These are phyloP conservation scores for Byssothecium circinans DNA, from an alignment of 2,329 filamentous ascomycete species.

Conservation along the genomic window DNA sequence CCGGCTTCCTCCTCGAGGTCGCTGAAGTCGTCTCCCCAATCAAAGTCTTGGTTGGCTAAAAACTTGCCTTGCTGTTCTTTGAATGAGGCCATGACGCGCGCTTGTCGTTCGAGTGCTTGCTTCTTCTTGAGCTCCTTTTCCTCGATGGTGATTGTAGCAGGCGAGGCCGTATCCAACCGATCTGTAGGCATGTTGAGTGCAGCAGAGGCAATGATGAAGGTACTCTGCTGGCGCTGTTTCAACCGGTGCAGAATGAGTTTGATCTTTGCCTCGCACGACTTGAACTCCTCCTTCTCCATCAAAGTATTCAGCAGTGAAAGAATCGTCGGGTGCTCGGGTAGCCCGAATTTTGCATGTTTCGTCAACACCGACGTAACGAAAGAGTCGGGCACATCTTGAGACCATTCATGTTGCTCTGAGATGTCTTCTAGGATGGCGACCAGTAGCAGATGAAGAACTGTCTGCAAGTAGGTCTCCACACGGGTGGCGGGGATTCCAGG, in stretches of 20 bases:
- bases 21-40: constrained; percentile 82
- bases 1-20: constrained; percentile 69
- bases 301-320: constrained; percentile 57
- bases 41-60: constrained; percentile 81
- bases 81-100: constrained; percentile 95
- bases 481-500: constrained; percentile 78
- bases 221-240: constrained; percentile 75
- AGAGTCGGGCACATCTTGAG: constrained; percentile 56
- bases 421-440: constrained; percentile 84
- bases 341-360: constrained; percentile 55
- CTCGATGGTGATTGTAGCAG: constrained; percentile 63
- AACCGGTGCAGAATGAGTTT: constrained; percentile 79
- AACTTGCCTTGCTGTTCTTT: constrained; percentile 97
- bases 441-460: constrained; percentile 83
- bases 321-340: constrained; percentile 48
- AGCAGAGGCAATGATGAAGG: constrained; percentile 69
- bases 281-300: constrained; percentile 70
- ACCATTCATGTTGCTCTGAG: constrained; percentile 48
- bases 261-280: constrained; percentile 82
- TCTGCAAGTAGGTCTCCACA: constrained; percentile 87
- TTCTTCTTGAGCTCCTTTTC: constrained; percentile 86
- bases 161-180: constrained; percentile 77
- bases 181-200: constrained; percentile 67
- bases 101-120: constrained; percentile 85
- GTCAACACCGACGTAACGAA: constrained; percentile 74